phyloP scores from a whole-genome alignment of 441 rosid genomes.

The Pelargonium fulgidum region DNA sequence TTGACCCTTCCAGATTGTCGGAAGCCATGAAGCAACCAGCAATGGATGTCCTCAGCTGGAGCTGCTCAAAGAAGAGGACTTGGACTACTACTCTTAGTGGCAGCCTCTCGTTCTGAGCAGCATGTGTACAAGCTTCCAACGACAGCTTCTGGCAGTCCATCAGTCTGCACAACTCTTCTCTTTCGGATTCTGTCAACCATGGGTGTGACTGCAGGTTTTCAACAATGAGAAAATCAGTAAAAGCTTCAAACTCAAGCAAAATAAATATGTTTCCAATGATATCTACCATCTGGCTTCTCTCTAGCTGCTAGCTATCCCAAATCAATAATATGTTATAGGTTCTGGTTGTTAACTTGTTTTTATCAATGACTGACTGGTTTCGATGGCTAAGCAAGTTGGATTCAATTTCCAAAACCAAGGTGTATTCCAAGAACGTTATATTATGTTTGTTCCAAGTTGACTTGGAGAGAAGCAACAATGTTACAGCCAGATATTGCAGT shows the following conservation, averaged over 20 bases:
- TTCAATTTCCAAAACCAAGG: too few species aligned
- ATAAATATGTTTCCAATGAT: too few species aligned
- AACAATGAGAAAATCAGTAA: constrained; percentile 8
- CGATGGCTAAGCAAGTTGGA: too few species aligned
- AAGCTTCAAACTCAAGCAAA: neutral
- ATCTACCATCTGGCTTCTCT: too few species aligned
- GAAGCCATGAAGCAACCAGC: constrained; percentile 92
- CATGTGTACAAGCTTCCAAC: constrained; percentile 93
- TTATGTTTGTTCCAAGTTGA: too few species aligned
- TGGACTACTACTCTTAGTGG: constrained; percentile 59
- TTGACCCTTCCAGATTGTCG: constrained; percentile 84
- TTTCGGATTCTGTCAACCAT: constrained; percentile 77
- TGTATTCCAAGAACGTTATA: too few species aligned
- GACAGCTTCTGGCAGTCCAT: constrained; percentile 98
- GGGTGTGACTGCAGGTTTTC: constrained; percentile 72
- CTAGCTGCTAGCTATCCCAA: too few species aligned
- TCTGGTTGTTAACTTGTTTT: too few species aligned
- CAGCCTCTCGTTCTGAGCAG: constrained; percentile 92
- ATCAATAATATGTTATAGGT: too few species aligned
- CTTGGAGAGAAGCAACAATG: too few species aligned
- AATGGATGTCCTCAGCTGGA: constrained; percentile 88
- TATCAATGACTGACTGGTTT: too few species aligned
- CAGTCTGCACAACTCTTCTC: constrained; percentile 80
- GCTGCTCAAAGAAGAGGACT: constrained; percentile 55
- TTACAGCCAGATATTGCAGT: too few species aligned